Evolutionary conservation across 2,329 filamentous ascomycete species (phyloP).

Genomic region (Xylaria sp.): DNA sequence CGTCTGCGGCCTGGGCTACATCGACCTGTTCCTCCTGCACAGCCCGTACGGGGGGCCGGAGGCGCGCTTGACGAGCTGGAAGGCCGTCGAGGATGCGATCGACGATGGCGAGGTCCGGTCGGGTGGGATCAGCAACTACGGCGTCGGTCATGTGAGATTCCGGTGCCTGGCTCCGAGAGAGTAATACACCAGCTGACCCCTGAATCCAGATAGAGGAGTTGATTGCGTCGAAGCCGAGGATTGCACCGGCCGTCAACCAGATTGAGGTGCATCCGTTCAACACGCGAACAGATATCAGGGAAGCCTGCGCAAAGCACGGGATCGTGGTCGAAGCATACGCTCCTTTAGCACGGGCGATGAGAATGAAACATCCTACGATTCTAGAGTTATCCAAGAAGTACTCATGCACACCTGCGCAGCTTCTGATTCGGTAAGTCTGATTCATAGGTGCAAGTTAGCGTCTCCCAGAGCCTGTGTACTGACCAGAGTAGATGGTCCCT

Average conservation of each 20-base stretch:
- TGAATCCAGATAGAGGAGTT: slow-evolving; percentile 65
- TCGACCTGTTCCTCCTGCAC: slow-evolving; percentile 80
- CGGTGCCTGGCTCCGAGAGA: background rate
- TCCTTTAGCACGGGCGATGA: slow-evolving; percentile 70
- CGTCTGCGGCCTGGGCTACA: slow-evolving; percentile 69
- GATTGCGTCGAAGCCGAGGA: slow-evolving; percentile 61
- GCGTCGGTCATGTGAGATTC: slow-evolving; percentile 67
- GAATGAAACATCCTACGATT: slow-evolving; percentile 70
- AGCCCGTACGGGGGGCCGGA: slow-evolving; percentile 74
- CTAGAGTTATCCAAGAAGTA: slow-evolving; percentile 67
- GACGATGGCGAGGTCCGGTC: slow-evolving; percentile 69
- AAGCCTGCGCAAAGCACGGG: slow-evolving; percentile 64
- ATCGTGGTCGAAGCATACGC: slow-evolving; percentile 81
- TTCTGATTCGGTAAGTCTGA: slow-evolving; percentile 60
- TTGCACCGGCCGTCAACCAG: slow-evolving; percentile 74
- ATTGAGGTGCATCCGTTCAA: slow-evolving; percentile 85
- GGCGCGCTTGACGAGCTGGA: slow-evolving; percentile 73
- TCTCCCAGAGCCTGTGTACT: too few species aligned
- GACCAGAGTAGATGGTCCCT: slow-evolving; percentile 64
- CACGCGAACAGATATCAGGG: slow-evolving; percentile 67
- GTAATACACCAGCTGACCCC: background rate
- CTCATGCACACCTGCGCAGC: slow-evolving; percentile 69
- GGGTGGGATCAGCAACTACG: slow-evolving; percentile 79
- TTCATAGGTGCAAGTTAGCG: background rate
- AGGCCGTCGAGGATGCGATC: slow-evolving; percentile 75